Percentiles rank a stretch among this genome's conserved stretches.
Conservation (phyloP, 768 basidiomycete species). For the Boletus reticuloceps region DNA sequence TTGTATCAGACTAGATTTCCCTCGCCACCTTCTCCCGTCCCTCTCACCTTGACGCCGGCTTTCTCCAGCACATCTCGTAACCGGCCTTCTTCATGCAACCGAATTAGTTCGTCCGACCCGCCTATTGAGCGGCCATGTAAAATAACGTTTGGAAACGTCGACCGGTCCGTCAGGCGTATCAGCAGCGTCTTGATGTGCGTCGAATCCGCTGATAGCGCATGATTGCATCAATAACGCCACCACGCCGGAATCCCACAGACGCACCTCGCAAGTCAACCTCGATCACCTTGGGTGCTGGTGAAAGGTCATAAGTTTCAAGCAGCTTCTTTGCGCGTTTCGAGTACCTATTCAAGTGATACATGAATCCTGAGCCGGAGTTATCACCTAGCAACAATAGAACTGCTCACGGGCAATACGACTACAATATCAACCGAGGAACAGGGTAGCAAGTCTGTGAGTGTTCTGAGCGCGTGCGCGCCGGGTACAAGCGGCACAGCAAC, state of each 20-base stretch:
- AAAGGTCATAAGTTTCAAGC: conserved; percentile 55
- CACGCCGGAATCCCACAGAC: conserved; percentile 5
- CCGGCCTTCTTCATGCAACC: conserved; percentile 41
- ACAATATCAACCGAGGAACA: no score
- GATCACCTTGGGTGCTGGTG: conserved; percentile 63
- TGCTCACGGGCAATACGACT: conserved; percentile 69
- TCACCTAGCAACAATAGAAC: conserved; percentile 28
- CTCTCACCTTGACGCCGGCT: conserved; percentile 41
- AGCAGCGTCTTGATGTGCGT: conserved; percentile 63
- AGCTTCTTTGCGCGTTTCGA: conserved; percentile 42
- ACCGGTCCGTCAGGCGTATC: conserved; percentile 58
- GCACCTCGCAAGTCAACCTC: conserved; percentile 74
- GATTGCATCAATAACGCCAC: not conserved
- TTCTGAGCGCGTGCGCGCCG: no score
- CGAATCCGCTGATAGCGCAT: conserved; percentile 48
- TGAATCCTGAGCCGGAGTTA: not conserved
- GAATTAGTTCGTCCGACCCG: conserved; percentile 59
- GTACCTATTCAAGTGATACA: conserved; percentile 9
- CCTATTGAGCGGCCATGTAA: conserved; percentile 62
- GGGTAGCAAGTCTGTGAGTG: no score
- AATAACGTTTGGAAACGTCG: conserved; percentile 77
- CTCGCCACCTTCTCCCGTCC: conserved; percentile 11
- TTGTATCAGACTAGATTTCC: not conserved
- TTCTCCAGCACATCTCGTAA: conserved; percentile 47
- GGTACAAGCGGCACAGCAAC: not conserved